Base-by-base conservation (phyloP, 164 flowering plant genomes). In the Vitis rotundifolia region DNA sequence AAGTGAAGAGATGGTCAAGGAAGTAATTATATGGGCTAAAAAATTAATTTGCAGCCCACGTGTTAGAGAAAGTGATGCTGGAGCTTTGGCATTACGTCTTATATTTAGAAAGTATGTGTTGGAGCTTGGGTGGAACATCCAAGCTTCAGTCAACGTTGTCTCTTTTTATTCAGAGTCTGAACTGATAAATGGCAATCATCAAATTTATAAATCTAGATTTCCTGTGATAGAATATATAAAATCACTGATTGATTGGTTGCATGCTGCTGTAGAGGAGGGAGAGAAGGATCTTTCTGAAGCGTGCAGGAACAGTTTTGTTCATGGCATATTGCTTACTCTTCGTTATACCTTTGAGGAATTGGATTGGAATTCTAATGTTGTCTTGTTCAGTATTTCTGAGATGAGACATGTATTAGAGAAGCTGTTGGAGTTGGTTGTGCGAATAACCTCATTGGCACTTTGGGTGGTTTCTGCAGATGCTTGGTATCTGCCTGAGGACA, bases 401-500 rank as follows among this genome's bases (percentile, higher is more conserved):
- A 89, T 91, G 97, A 93, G 84, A 77, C 51, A 51, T 74, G 91
- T 74, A 61, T 61, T 96, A 47, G 86, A 81, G 74, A 87, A 77
- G 76, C 91, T 96, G 11, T 73, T 96, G 68, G 87, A 89, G 75
- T 77, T 96, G 73, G 86, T 93, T 47, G 77, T 79, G 86, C 85
- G 91, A 57, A 86, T 96, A 68, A 96, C 99, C 49, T 82, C 95
- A 48, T 76, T 93, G 81, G 98, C 99, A 65, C 97, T 96, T 61
- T 82, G 97, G 89, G 99, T 96, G 75, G 97, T 96, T 75, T 90
- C 99, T 59, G 89, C 99, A 65, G 98, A 91, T 91, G 98, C 99
- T 16, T 96, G 89, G 98, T 70, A 79, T 84, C 82, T 95, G 70
- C 93, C 97, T 58, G 97, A 89, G 48, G 95, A 95, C 76, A 78